Percentiles rank a stretch among this genome's conserved stretches.
phyloP scores from a whole-genome alignment of 1,284 basidiomycete genomes.

The Exsudoporus floridanus region DNA sequence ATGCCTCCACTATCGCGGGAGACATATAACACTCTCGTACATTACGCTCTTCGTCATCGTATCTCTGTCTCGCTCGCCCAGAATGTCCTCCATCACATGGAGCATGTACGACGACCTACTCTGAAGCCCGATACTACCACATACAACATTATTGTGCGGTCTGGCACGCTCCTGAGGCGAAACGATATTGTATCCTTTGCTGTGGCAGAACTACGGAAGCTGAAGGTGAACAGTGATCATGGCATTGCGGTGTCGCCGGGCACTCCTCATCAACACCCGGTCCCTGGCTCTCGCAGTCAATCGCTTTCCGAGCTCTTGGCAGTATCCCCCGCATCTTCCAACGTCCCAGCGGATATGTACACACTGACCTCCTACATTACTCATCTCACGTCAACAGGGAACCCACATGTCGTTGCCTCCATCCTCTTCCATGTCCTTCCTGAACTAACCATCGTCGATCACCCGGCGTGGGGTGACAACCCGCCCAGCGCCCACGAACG shows the following conservation, averaged over 20 bases:
- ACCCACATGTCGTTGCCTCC: conserved; percentile 41
- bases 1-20: conserved; percentile 42
- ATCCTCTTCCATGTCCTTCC: conserved; percentile 56
- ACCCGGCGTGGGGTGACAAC: conserved; percentile 38
- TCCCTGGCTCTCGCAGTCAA: background rate
- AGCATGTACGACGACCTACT: conserved; percentile 37
- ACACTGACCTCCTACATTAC: conserved; percentile 55
- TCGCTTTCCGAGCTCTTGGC: conserved; percentile 17
- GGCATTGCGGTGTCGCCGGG: conserved; percentile 21
- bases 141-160: conserved; percentile 57
- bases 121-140: conserved; percentile 49
- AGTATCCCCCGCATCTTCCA: conserved; percentile 11
- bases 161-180: conserved; percentile 52
- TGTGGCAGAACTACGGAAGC: conserved; percentile 34
- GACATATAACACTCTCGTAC: conserved; percentile 62
- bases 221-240: conserved; percentile 25
- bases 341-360: conserved; percentile 37
- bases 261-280: background rate
- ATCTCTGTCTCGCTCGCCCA: conserved; percentile 49
- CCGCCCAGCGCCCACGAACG: conserved; percentile 25
- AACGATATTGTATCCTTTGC: conserved; percentile 42
- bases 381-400: conserved; percentile 53
- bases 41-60: conserved; percentile 64
- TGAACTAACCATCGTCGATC: conserved; percentile 44
- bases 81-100: conserved; percentile 56